Conservation (phyloP, 2,329 filamentous ascomycete species). For the Sarocladium brachiariae region DNA sequence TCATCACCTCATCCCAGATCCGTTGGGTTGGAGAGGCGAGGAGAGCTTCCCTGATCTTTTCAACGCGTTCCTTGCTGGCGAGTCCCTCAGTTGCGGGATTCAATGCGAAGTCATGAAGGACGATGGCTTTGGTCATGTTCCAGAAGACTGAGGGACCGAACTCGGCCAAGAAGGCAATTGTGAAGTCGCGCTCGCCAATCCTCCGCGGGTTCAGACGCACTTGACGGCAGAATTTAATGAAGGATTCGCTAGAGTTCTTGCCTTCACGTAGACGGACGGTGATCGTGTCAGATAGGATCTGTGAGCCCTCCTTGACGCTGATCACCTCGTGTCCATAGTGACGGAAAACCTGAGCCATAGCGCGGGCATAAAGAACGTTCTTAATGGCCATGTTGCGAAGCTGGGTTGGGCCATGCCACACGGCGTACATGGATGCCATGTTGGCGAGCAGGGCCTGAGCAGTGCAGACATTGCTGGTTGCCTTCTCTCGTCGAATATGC, state of each 20-base stretch:
- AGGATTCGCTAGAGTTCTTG: slow-evolving; percentile 10
- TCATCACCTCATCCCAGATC: slow-evolving; percentile 32
- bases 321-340: slow-evolving; percentile 53
- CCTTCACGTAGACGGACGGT: slow-evolving; percentile 44
- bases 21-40: slow-evolving; percentile 15
- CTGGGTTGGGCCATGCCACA: slow-evolving; percentile 85
- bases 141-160: not conserved
- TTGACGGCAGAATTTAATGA: not conserved
- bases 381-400: slow-evolving; percentile 75
- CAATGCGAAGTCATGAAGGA: not conserved
- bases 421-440: slow-evolving; percentile 90
- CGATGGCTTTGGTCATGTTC: not conserved
- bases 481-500: slow-evolving; percentile 93
- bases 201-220: not conserved
- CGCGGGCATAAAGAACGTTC: slow-evolving; percentile 61
- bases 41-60: too few relatives aligned
- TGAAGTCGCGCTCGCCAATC: not conserved
- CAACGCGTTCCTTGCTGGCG: too few relatives aligned
- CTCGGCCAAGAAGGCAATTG: not conserved
- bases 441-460: slow-evolving; percentile 91
- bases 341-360: slow-evolving; percentile 42
- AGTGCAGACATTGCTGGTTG: slow-evolving; percentile 95
- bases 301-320: slow-evolving; percentile 46
- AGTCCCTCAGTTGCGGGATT: too few relatives aligned
- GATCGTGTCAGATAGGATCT: slow-evolving; percentile 73